Percentiles rank a stretch among this genome's conserved stretches.
phyloP scores from a whole-genome alignment of 2,329 filamentous ascomycete genomes.

The Penicillium griseofulvum region DNA sequence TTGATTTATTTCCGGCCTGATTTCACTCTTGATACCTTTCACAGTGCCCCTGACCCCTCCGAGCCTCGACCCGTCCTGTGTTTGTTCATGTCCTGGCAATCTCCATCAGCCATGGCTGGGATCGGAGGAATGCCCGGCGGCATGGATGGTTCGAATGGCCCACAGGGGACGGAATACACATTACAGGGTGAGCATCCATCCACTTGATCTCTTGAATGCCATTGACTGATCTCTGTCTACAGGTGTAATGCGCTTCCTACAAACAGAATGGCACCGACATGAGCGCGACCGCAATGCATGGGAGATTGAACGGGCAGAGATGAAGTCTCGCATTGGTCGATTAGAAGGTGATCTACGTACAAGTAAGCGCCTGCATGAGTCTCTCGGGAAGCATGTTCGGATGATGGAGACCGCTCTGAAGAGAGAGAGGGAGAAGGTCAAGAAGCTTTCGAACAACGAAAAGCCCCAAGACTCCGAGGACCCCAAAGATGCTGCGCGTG shows the following conservation, averaged over 20 bases:
- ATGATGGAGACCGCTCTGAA: slow-evolving; percentile 87
- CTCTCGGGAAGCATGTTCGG: slow-evolving; percentile 82
- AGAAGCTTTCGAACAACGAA: slow-evolving; percentile 49
- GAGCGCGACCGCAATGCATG: slow-evolving; percentile 96
- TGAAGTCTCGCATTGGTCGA: slow-evolving; percentile 95
- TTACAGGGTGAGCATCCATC: slow-evolving; percentile 58
- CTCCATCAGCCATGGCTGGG: slow-evolving; percentile 60
- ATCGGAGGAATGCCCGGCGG: slow-evolving; percentile 54
- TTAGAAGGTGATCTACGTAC: slow-evolving; percentile 87
- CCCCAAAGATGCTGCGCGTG: slow-evolving; percentile 47
- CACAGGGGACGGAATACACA: slow-evolving; percentile 67
- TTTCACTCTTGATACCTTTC: not conserved
- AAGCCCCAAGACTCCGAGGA: slow-evolving; percentile 50
- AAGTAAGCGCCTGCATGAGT: slow-evolving; percentile 83
- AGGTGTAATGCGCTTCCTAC: slow-evolving; percentile 99
- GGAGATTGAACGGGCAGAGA: slow-evolving; percentile 98
- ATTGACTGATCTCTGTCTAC: slow-evolving; percentile 1
- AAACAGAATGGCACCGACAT: slow-evolving; percentile 98
- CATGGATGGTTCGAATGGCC: slow-evolving; percentile 46
- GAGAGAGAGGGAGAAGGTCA: slow-evolving; percentile 72
- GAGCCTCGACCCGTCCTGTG: not conserved
- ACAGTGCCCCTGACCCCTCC: not conserved
- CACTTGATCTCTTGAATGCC: not conserved
- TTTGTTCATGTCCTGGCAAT: slow-evolving; percentile 66
- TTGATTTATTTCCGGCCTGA: not conserved